Percentiles rank a stretch among this genome's conserved stretches.
Conservation (phyloP, 225 moss, liverwort and hornwort species). For the Polytrichum commune region DNA sequence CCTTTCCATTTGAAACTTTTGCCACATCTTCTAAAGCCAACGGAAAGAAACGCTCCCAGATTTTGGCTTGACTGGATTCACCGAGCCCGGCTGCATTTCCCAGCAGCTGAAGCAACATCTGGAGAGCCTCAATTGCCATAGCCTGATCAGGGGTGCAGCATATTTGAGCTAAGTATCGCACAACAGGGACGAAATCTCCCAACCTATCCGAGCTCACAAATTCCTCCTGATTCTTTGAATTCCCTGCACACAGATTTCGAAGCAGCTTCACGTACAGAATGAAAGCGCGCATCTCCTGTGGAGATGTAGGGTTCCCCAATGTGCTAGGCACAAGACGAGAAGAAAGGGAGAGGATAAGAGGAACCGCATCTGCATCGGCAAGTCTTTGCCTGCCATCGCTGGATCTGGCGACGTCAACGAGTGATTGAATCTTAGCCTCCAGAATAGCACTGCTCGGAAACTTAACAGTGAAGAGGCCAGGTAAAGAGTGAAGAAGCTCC, state of each 20-base stretch:
- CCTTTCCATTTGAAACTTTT: slow-evolving; percentile 22
- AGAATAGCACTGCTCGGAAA: slow-evolving; percentile 9
- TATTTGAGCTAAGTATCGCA: slow-evolving; percentile 22
- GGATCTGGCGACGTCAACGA: slow-evolving; percentile 53
- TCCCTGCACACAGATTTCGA: slow-evolving; percentile 85
- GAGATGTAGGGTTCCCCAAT: slow-evolving; percentile 5
- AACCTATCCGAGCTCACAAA: slow-evolving; percentile 41
- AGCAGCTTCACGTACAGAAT: slow-evolving; percentile 50
- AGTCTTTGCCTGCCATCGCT: slow-evolving; percentile 58
- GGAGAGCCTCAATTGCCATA: slow-evolving; percentile 31
- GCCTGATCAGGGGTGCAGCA: slow-evolving; percentile 4
- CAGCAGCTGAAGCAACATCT: slow-evolving; percentile 70
- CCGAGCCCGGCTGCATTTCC: slow-evolving; percentile 74
- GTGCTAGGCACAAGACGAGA: slow-evolving; percentile 20
- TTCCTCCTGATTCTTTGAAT: slow-evolving; percentile 59
- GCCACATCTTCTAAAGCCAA: slow-evolving; percentile 35
- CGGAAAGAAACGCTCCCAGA: slow-evolving; percentile 68
- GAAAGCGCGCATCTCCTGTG: slow-evolving; percentile 21
- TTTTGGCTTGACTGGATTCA: slow-evolving; percentile 47
- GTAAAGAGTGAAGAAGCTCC: slow-evolving; percentile 4
- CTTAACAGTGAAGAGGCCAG: not conserved
- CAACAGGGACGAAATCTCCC: slow-evolving; percentile 24
- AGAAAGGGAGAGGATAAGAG: slow-evolving; percentile 35
- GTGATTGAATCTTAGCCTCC: slow-evolving; percentile 32
- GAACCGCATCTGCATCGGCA: slow-evolving; percentile 35